Percentiles rank a stretch among this genome's conserved stretches.
Evolutionary conservation across 306 rosid genomes (phyloP).

Genomic region (Sicyos baderoa): DNA sequence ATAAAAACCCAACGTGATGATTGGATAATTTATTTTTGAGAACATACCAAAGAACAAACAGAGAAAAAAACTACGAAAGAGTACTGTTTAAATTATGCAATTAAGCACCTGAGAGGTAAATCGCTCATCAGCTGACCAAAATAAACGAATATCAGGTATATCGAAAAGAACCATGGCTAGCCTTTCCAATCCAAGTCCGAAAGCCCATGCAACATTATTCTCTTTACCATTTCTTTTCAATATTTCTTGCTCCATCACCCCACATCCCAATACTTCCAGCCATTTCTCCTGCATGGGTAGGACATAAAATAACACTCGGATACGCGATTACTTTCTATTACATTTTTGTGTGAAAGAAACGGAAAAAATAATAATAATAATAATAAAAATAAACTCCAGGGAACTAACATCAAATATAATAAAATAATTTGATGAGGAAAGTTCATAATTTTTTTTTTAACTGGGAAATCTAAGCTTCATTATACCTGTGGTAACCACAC

Average conservation of each 20-base stretch:
- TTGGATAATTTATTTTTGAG: slow-evolving; percentile 10
- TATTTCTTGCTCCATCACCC: slow-evolving; percentile 95
- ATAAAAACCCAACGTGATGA: slow-evolving; percentile 24
- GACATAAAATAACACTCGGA: neutral
- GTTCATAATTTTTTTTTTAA: no score
- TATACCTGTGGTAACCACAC: no score
- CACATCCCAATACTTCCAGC: slow-evolving; percentile 96
- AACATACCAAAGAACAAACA: slow-evolving; percentile 18
- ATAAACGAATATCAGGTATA: slow-evolving; percentile 91
- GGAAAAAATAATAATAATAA: no score
- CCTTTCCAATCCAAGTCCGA: slow-evolving; percentile 93
- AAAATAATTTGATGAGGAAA: neutral
- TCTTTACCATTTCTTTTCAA: slow-evolving; percentile 63
- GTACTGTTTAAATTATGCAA: slow-evolving; percentile 18
- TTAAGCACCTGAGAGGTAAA: slow-evolving; percentile 84
- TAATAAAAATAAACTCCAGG: neutral
- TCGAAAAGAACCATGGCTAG: slow-evolving; percentile 97
- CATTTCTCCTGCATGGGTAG: slow-evolving; percentile 56
- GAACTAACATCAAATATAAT: neutral
- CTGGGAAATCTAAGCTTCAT: no score
- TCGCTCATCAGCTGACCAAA: slow-evolving; percentile 87
- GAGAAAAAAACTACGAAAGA: slow-evolving; percentile 13
- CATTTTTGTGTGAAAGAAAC: neutral
- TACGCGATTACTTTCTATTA: neutral
- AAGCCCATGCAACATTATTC: slow-evolving; percentile 93